These are phyloP conservation scores for Talaromyces rugulosus DNA, from an alignment of 2,329 filamentous ascomycete species.

Conservation along the genomic window DNA sequence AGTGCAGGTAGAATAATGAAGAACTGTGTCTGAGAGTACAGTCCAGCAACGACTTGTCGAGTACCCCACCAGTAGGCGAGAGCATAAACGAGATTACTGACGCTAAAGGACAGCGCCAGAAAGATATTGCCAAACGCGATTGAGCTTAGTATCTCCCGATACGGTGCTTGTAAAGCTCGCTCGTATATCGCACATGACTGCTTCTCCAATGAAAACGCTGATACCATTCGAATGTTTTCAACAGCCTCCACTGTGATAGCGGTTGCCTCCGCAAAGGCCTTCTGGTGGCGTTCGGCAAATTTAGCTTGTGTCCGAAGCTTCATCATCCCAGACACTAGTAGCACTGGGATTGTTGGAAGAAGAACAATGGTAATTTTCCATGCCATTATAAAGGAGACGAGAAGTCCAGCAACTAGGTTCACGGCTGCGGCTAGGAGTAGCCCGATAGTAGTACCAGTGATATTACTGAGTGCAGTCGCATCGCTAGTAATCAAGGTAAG, in stretches of 20 bases:
- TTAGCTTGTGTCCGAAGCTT: constrained; percentile 56
- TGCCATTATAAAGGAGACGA: constrained; percentile 61
- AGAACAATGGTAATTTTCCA: constrained; percentile 70
- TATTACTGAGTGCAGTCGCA: constrained; percentile 57
- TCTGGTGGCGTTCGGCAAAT: constrained; percentile 49
- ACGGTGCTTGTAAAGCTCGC: constrained; percentile 35
- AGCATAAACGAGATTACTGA: constrained; percentile 61
- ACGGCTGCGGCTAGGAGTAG: constrained; percentile 61
- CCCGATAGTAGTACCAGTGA: constrained; percentile 64
- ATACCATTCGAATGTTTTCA: constrained; percentile 43
- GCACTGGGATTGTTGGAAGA: constrained; percentile 60
- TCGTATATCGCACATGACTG: constrained; percentile 38
- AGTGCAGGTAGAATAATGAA: constrained; percentile 66
- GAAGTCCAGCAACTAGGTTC: constrained; percentile 61
- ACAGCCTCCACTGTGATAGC: constrained; percentile 44
- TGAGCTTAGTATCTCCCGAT: constrained; percentile 39
- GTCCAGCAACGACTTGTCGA: constrained; percentile 58
- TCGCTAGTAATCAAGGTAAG: constrained; percentile 64
- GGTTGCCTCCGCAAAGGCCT: constrained; percentile 42
- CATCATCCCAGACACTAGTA: constrained; percentile 62
- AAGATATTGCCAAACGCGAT: constrained; percentile 40
- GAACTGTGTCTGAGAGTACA: constrained; percentile 59
- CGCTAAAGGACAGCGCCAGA: constrained; percentile 29
- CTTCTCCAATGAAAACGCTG: constrained; percentile 43
- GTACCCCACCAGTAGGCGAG: constrained; percentile 73